Conservation (phyloP, 192 early-diverging fungal species). For the Pilaira anomala region DNA sequence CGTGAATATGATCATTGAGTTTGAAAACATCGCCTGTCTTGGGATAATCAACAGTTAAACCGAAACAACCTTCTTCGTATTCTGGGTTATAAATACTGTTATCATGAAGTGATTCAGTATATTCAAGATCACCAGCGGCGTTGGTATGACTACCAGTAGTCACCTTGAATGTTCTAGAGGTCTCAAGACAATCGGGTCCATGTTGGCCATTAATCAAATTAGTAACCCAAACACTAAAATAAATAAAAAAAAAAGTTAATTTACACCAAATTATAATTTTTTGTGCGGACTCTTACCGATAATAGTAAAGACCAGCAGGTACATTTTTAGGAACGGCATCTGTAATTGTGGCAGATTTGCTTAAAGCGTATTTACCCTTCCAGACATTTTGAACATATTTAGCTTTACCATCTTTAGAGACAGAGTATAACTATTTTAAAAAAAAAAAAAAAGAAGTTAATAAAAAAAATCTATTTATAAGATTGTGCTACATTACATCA, state of each 20-base stretch:
- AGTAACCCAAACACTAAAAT: constrained; percentile 36
- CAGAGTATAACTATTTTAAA: constrained; percentile 23
- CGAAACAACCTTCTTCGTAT: constrained; percentile 32
- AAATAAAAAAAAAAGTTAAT: background rate
- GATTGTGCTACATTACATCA: constrained; percentile 23
- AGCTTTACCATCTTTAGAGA: constrained; percentile 16
- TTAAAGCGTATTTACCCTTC: constrained; percentile 24
- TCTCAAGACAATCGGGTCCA: constrained; percentile 33
- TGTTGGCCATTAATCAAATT: constrained; percentile 29
- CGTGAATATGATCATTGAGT: constrained; percentile 20
- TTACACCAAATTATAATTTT: background rate
- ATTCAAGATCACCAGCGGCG: constrained; percentile 17
- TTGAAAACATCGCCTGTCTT: constrained; percentile 14
- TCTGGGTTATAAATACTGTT: constrained; percentile 23
- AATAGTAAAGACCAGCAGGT: constrained; percentile 36
- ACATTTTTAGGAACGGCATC: constrained; percentile 21
- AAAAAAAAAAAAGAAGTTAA: background rate
- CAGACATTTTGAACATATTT: constrained; percentile 34
- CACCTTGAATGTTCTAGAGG: constrained; percentile 35
- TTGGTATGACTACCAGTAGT: constrained; percentile 26
- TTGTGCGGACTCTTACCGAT: constrained; percentile 12
- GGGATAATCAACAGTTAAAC: constrained; percentile 29
- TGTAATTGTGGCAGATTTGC: constrained; percentile 21
- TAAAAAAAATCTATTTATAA: background rate
- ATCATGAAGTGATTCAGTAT: constrained; percentile 19